These are phyloP conservation scores for Pichia sp. DNA, from an alignment of 1,139 yeast species.

Conservation along the genomic window DNA sequence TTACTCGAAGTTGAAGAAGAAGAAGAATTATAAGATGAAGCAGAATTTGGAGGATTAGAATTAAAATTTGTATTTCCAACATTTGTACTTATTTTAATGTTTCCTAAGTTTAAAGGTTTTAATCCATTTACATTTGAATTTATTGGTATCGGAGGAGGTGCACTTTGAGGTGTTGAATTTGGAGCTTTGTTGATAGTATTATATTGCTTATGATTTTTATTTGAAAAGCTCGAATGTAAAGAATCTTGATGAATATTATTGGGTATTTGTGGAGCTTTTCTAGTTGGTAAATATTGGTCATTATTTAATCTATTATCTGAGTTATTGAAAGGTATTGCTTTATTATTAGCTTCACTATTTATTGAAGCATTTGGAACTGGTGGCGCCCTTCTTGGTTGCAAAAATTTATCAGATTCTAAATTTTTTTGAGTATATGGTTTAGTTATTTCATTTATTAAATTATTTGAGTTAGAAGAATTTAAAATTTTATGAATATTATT, in stretches of 20 bases:
- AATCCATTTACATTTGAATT: not conserved
- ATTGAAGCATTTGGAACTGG: slow-evolving; percentile 44
- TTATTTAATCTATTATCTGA: no score
- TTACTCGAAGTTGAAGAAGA: slow-evolving; percentile 5
- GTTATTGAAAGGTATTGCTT: no score
- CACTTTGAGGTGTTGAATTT: slow-evolving; percentile 21
- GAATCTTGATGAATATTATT: not conserved
- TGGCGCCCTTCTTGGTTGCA: slow-evolving; percentile 51
- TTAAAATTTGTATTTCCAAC: no score
- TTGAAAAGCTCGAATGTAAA: no score
- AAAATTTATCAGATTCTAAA: slow-evolving; percentile 35
- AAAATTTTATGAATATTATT: not conserved
- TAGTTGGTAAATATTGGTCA: slow-evolving; percentile 20
- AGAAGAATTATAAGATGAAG: no score
- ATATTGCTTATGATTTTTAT: not conserved
- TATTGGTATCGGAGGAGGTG: slow-evolving; percentile 8
- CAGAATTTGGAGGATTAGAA: no score
- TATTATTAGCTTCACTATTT: no score
- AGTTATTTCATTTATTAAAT: slow-evolving; percentile 25
- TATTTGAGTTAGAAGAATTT: slow-evolving; percentile 10
- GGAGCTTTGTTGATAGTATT: slow-evolving; percentile 18
- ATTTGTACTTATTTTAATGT: slow-evolving; percentile 5
- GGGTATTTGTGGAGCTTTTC: slow-evolving; percentile 28
- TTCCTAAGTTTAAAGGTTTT: slow-evolving; percentile 5
- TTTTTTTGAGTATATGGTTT: slow-evolving; percentile 25